Conservation (phyloP, 441 rosid genomes). For the Bruguiera hainesii region DNA sequence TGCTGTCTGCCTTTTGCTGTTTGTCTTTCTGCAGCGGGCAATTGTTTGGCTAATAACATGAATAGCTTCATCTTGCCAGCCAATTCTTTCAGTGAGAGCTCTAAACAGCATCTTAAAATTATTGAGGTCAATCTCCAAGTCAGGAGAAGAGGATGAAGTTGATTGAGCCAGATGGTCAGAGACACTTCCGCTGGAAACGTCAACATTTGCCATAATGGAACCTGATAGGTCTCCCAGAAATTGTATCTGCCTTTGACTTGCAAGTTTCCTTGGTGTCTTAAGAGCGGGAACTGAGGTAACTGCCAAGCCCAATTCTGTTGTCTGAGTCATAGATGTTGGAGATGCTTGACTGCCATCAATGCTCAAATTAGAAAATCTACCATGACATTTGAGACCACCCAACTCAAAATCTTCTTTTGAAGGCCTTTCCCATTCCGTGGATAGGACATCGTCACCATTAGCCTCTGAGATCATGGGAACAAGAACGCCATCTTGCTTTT, state of each 20-base stretch:
- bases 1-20: constrained; percentile 16
- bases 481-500: constrained; percentile 15
- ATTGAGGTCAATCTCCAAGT: constrained; percentile 31
- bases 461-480: constrained; percentile 22
- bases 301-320: constrained; percentile 56
- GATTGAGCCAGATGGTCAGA: constrained; percentile 34
- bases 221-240: constrained; percentile 22
- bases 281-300: constrained; percentile 35
- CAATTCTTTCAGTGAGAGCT: constrained; percentile 47
- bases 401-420: constrained; percentile 33
- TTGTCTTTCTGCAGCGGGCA: constrained; percentile 27
- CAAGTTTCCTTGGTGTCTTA: constrained; percentile 22
- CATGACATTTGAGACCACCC: constrained; percentile 31
- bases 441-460: constrained; percentile 24
- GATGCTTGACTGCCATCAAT: constrained; percentile 41
- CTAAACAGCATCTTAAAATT: constrained; percentile 49
- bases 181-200: constrained; percentile 21
- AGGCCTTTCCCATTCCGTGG: constrained; percentile 32
- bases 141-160: constrained; percentile 41
- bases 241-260: constrained; percentile 21
- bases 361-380: constrained; percentile 50
- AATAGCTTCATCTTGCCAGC: constrained; percentile 64
- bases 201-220: constrained; percentile 21
- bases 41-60: constrained; percentile 36
- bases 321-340: constrained; percentile 47